These are phyloP conservation scores for Ceratorhiza oryzae-sativae DNA, from an alignment of 1,284 basidiomycete genomes.

Conservation along the genomic window DNA sequence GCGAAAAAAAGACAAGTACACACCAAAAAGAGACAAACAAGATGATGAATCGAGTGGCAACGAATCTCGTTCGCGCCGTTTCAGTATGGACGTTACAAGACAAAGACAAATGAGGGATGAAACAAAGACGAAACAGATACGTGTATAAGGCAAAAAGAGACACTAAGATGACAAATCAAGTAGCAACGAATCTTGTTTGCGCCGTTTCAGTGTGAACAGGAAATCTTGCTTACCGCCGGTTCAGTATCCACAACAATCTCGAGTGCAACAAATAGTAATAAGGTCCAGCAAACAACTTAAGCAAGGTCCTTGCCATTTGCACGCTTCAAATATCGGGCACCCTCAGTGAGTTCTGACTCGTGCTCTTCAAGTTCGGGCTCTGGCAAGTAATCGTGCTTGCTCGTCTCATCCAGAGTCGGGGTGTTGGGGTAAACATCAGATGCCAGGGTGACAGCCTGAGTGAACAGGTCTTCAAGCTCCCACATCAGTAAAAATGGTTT, in stretches of 20 bases:
- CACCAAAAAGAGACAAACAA: too few relatives aligned
- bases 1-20: background rate
- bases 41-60: too few relatives aligned
- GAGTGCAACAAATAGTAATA: background rate
- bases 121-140: too few relatives aligned
- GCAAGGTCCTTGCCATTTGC: background rate
- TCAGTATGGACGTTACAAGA: too few relatives aligned
- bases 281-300: background rate
- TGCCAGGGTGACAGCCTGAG: background rate
- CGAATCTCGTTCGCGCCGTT: too few relatives aligned
- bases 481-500: too few relatives aligned
- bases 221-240: background rate
- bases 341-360: background rate
- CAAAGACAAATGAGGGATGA: too few relatives aligned
- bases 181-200: background rate
- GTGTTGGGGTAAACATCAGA: background rate
- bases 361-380: background rate
- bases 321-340: slow-evolving; percentile 1
- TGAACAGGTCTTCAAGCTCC: slow-evolving; percentile 1
- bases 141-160: too few relatives aligned
- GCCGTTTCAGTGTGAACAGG: background rate
- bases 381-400: background rate
- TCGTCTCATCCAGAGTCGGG: background rate
- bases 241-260: background rate
- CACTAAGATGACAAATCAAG: background rate